Conservation (phyloP, 192 early-diverging fungal genomes). For the Funneliformis mosseae region DNA sequence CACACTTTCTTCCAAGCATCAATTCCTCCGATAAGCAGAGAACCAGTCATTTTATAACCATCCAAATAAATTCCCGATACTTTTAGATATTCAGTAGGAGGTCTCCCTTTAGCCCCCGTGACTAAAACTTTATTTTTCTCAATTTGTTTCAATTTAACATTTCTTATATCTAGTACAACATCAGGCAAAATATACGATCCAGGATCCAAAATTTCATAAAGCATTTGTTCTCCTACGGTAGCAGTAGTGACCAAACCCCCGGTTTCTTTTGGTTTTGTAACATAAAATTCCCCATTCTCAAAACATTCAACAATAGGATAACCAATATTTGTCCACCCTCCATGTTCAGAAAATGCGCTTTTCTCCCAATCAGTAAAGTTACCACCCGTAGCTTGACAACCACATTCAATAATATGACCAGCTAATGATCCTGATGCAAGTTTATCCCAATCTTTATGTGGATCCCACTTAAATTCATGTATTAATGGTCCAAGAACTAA, state of each 20-base stretch:
- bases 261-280: conserved; percentile 65
- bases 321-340: conserved; percentile 68
- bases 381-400: conserved; percentile 68
- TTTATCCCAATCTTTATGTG: conserved; percentile 52
- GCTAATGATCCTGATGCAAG: conserved; percentile 65
- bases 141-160: conserved; percentile 58
- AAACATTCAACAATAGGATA: conserved; percentile 67
- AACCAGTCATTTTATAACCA: conserved; percentile 60
- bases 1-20: conserved; percentile 61
- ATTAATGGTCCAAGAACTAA: conserved; percentile 64
- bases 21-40: conserved; percentile 61
- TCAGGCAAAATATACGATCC: conserved; percentile 66
- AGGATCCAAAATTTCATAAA: conserved; percentile 70
- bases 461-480: conserved; percentile 63
- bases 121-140: conserved; percentile 60
- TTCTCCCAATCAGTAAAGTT: conserved; percentile 71
- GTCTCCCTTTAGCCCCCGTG: conserved; percentile 59
- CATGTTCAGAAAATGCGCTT: conserved; percentile 51
- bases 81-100: conserved; percentile 60
- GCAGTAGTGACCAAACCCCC: conserved; percentile 61
- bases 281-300: conserved; percentile 53
- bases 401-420: conserved; percentile 71
- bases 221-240: conserved; percentile 65
- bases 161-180: conserved; percentile 62
- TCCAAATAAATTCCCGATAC: conserved; percentile 65